phyloP scores from a whole-genome alignment of 768 basidiomycete genomes.

The Terana coerulea region DNA sequence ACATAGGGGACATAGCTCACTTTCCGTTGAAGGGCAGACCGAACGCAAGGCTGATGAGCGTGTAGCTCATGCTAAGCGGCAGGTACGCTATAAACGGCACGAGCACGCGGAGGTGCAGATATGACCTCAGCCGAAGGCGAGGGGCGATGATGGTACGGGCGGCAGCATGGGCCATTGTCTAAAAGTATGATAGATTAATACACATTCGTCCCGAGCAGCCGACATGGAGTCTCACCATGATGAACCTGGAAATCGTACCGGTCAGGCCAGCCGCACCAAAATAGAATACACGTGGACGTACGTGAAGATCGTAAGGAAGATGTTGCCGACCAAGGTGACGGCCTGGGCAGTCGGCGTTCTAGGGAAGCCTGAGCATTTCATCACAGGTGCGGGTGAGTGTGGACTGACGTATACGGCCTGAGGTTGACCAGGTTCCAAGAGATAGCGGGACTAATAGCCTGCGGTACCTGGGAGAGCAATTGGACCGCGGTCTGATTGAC shows the following conservation, averaged over 20 bases:
- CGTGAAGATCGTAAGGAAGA: slow-evolving; percentile 29
- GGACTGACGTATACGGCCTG: slow-evolving; percentile 32
- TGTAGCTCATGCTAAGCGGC: slow-evolving; percentile 36
- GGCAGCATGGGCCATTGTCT: slow-evolving; percentile 30
- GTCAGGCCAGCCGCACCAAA: background rate
- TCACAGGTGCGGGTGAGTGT: background rate
- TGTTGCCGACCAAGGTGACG: slow-evolving; percentile 40
- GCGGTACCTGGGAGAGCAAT: slow-evolving; percentile 35
- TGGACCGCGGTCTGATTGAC: slow-evolving; percentile 37
- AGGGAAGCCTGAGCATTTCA: slow-evolving; percentile 1
- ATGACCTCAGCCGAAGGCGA: slow-evolving; percentile 31
- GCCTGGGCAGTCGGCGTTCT: slow-evolving; percentile 35
- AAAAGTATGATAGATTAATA: background rate
- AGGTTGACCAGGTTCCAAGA: slow-evolving; percentile 35
- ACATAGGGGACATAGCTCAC: slow-evolving; percentile 13
- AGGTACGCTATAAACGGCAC: slow-evolving; percentile 34
- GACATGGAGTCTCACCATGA: slow-evolving; percentile 15
- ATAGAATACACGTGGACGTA: slow-evolving; percentile 15
- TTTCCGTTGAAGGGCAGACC: slow-evolving; percentile 38
- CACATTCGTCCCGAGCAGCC: background rate
- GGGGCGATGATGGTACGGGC: slow-evolving; percentile 32
- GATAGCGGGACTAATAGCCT: slow-evolving; percentile 33
- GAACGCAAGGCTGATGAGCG: slow-evolving; percentile 42
- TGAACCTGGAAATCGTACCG: slow-evolving; percentile 21
- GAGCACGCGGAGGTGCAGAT: slow-evolving; percentile 32